Percentiles rank a stretch among this genome's conserved stretches.
These are phyloP conservation scores for Naganishia friedmannii DNA, from an alignment of 768 basidiomycete genomes.

Conservation along the genomic window DNA sequence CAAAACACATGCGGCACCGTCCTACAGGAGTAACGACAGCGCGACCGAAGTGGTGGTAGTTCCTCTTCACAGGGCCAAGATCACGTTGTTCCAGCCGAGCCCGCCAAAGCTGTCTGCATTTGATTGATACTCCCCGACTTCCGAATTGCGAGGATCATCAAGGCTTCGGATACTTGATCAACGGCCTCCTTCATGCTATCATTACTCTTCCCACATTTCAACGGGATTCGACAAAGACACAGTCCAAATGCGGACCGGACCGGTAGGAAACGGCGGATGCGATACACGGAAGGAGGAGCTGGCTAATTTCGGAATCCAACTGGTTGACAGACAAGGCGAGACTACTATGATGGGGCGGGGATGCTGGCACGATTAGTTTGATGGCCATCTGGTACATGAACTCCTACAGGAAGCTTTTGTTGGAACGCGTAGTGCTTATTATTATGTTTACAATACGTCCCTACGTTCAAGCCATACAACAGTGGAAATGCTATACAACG, in stretches of 20 bases:
- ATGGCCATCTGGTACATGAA: too few relatives aligned
- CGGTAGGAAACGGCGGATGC: too few relatives aligned
- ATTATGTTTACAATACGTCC: neutral
- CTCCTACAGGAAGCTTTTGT: neutral
- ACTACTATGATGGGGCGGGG: too few relatives aligned
- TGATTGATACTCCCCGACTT: neutral
- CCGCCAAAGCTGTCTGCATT: neutral
- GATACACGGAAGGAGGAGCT: too few relatives aligned
- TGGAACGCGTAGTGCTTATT: neutral
- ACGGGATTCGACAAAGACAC: too few relatives aligned
- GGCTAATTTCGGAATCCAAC: too few relatives aligned
- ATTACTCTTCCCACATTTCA: too few relatives aligned
- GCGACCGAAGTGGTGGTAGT: slow-evolving; percentile 15
- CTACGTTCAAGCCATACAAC: slow-evolving; percentile 19
- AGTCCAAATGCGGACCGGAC: too few relatives aligned
- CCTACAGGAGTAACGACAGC: slow-evolving; percentile 10
- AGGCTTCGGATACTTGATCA: too few relatives aligned
- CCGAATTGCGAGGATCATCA: neutral
- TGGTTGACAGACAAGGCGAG: too few relatives aligned
- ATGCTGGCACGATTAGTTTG: too few relatives aligned
- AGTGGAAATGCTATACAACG: slow-evolving; percentile 9
- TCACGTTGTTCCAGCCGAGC: slow-evolving; percentile 18
- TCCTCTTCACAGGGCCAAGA: neutral
- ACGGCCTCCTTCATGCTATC: too few relatives aligned
- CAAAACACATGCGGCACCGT: neutral